Evolutionary conservation across 306 rosid genomes (phyloP), one percentile per base, ranked within the genome.

Genomic region (Chamaecrista fasciculata): DNA sequence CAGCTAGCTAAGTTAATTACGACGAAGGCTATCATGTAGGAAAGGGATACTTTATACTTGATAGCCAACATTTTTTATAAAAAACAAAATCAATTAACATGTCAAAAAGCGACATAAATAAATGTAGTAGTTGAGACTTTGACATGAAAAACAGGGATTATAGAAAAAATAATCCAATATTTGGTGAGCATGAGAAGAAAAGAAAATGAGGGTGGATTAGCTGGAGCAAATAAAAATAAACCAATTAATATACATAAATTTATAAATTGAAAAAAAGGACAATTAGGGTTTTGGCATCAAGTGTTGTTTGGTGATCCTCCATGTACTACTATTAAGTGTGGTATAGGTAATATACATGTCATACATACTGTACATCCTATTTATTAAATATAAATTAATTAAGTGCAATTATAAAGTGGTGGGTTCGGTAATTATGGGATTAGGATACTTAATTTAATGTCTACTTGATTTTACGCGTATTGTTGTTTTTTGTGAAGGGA

Each of bases 371-470:
- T 42, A 63, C 23, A 42, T 25, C 52, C 25, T 29, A 63, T 63
- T n/a, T n/a, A n/a, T n/a, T n/a, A n/a, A n/a, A n/a, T 40, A 60
- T 36, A 6, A 37, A 37, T 21, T 20, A 21, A 39, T 37, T 62
- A 21, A 24, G 39, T 40, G 40, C 36, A 37, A 37, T 11, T 40
- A 21, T 42, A 20, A 20, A 62, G 50, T 23, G 52, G 52, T 63
- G 51, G 69, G 20, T 63, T 43, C 23, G 52, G 53, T 63, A 63
- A 42, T 40, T 63, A 37, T 63, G 36, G 26, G 16, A 62, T 6
- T 62, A 14, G 68, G 24, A 62, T 42, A 46, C 25, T 62, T 39
- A 20, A 20, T 40, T 23, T 43, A 63, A 12, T 63, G 64, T 58
- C 8, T 31, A 58, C 25, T 58, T 58, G 26, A 31, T 58, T 31